These are phyloP conservation scores for Colletotrichum camelliae DNA, from an alignment of 2,329 filamentous ascomycete genomes.

Conservation along the genomic window DNA sequence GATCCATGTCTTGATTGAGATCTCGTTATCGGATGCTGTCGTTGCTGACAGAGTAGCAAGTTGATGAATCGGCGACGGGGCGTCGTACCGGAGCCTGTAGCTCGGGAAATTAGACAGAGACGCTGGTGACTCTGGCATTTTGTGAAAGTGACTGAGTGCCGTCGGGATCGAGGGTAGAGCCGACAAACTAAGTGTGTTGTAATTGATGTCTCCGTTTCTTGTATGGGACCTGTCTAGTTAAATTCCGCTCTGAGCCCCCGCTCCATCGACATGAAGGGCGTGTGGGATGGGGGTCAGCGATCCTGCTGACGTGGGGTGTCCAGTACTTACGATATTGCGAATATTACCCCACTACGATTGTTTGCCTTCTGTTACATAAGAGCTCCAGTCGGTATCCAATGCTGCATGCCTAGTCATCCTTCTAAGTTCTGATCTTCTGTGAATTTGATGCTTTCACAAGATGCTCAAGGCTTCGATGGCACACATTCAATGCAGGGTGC, in stretches of 20 bases:
- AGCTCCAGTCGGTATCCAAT: too few species aligned
- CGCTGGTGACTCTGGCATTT: neutral
- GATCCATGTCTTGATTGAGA: neutral
- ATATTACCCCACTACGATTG: neutral
- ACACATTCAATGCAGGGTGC: neutral
- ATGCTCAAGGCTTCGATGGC: neutral
- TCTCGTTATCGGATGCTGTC: accelerated
- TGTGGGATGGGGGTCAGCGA: neutral
- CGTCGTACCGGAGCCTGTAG: neutral
- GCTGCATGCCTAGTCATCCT: neutral
- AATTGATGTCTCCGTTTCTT: neutral
- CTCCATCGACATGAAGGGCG: neutral
- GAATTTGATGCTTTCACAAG: neutral
- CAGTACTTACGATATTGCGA: neutral
- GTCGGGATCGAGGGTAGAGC: neutral
- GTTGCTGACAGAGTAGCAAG: neutral
- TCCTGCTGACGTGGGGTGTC: neutral
- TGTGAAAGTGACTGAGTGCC: neutral
- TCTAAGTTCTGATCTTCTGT: neutral
- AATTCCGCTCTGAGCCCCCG: neutral
- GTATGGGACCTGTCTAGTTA: neutral
- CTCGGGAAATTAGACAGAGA: neutral
- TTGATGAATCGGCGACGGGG: neutral
- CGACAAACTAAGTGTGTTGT: neutral
- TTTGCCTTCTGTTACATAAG: neutral